Base-by-base conservation (phyloP, 2,329 filamentous ascomycete species). In the Tothia fuscella region DNA sequence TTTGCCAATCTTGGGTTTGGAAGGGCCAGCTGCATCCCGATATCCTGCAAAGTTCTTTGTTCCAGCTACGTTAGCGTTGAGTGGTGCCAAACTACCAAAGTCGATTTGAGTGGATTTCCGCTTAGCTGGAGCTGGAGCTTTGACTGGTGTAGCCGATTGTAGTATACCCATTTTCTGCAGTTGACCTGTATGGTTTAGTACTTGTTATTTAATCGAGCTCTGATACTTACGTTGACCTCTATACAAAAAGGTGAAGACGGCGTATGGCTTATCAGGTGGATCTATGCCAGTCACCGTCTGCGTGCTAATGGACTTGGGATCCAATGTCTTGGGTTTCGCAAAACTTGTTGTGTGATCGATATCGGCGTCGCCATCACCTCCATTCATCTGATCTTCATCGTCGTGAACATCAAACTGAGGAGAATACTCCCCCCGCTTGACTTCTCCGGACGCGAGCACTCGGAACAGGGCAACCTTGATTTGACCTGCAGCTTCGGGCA, bases 201-300 rank as follows among this genome's bases (percentile, higher is more conserved):
- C n/a, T n/a, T n/a, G n/a, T n/a, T n/a, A n/a, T n/a, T n/a, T n/a
- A n/a, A n/a, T n/a, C n/a, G n/a, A n/a, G n/a, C n/a, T n/a, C n/a
- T n/a, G n/a, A n/a, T n/a, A 77, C 86, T 69, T 70, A 93, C 89
- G 82, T 58, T 94, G 84, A 59, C 91, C 91, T 47, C 91, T 78
- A 60, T 98, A 98, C 64, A 96, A 86, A 61, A 98, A 98, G 21
- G 93, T 96, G 60, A 98, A 98, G 6, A 84, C 81, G 3, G 91
- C 91, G 63, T 94, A 98, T 3, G 93, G 91, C 62, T 89, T 91
- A 48, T 96, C 89, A 16, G 88, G 87, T 0, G 87, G 85, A 59
- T 98, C 91, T 48, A 96, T 93, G 14, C 89, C 91, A 6, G 91
- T 96, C n/a, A 98, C 91, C 0, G 91, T 98, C 64, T 98, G 91